Evolutionary conservation across 164 flowering plant species (phyloP), one percentile per base, ranked within the genome.

Genomic region (Annona squamosa): DNA sequence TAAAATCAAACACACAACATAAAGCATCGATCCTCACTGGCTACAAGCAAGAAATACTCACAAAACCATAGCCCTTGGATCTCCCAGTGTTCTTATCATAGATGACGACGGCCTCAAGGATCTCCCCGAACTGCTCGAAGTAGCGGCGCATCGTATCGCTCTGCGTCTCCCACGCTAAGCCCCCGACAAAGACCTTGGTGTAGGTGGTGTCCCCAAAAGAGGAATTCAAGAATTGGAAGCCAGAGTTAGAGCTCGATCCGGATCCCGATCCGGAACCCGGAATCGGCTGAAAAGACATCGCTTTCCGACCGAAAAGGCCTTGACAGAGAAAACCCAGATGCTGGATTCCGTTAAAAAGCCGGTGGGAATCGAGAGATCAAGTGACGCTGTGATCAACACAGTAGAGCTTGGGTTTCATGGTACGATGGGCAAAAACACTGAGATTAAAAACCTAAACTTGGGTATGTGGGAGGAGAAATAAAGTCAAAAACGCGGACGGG

Each of bases 61-160:
- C 99, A 85, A 96, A 96, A 67, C 99, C 99, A 45, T 96, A 96
- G 75, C 99, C 98, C 79, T 96, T 96, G 69, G 99, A 96, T 78
- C 99, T 86, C 45, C 97, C 97, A 6, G 97, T 93, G 74, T 89
- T 88, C 86, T 91, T 93, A 78, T 96, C 99, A 48, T 90, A 78
- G 86, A 96, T 96, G 43, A 96, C 98, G 42, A 96, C 99, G 3
- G 99, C 99, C 78, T 96, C 99, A 2, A 90, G 91, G 65, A 96
- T 96, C 46, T 93, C 99, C 0, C 99, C 98, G 72, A 90, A 96
- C 77, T 93, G 97, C 83, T 91, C 97, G 65, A 96, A 96, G 74
- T 91, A 82, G 3, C 85, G 84, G 17, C 97, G 84, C 87, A 96
- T 69, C 66, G 97, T 89, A 43, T 91, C 97, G 77, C 97, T 96